phyloP scores from a whole-genome alignment of 2,329 filamentous ascomycete genomes.

The Exophiala alcalophila region DNA sequence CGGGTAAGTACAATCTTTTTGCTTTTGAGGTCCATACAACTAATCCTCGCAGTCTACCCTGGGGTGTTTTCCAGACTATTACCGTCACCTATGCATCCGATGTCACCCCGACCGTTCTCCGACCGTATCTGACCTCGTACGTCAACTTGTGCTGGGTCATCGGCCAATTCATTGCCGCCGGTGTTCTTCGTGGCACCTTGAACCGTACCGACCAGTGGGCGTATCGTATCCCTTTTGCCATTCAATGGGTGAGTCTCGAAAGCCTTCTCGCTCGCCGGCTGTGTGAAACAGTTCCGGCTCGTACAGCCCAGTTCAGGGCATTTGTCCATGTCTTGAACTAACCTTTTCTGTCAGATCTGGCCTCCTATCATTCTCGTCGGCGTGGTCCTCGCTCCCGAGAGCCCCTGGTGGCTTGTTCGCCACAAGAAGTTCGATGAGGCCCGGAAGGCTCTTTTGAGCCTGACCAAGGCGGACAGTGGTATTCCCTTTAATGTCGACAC shows the following conservation, averaged over 20 bases:
- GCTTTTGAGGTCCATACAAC: no score
- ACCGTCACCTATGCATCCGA: slow-evolving; percentile 35
- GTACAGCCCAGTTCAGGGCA: no score
- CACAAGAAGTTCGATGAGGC: slow-evolving; percentile 38
- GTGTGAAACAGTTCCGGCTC: no score
- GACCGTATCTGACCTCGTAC: slow-evolving; percentile 36
- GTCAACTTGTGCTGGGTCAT: slow-evolving; percentile 44
- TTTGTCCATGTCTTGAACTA: no score
- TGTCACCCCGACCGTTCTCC: slow-evolving; percentile 30
- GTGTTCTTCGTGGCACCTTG: slow-evolving; percentile 36
- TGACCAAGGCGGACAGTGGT: slow-evolving; percentile 29
- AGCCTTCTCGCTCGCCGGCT: no score
- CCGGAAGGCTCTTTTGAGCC: slow-evolving; percentile 31
- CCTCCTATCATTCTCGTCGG: slow-evolving; percentile 45
- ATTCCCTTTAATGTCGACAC: slow-evolving; percentile 34
- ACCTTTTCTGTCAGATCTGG: slow-evolving; percentile 37
- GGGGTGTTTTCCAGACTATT: slow-evolving; percentile 46
- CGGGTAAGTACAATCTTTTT: no score
- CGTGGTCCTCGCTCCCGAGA: slow-evolving; percentile 41
- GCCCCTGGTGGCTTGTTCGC: slow-evolving; percentile 42
- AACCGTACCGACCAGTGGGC: slow-evolving; percentile 35
- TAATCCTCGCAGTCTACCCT: no score
- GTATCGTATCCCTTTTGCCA: slow-evolving; percentile 38
- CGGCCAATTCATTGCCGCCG: slow-evolving; percentile 35
- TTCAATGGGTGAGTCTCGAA: no score